A percentile compares a stretch with the other conserved stretches of the same genome.
Conservation (phyloP, 75 land plant species). For the Azolla pinnata region DNA sequence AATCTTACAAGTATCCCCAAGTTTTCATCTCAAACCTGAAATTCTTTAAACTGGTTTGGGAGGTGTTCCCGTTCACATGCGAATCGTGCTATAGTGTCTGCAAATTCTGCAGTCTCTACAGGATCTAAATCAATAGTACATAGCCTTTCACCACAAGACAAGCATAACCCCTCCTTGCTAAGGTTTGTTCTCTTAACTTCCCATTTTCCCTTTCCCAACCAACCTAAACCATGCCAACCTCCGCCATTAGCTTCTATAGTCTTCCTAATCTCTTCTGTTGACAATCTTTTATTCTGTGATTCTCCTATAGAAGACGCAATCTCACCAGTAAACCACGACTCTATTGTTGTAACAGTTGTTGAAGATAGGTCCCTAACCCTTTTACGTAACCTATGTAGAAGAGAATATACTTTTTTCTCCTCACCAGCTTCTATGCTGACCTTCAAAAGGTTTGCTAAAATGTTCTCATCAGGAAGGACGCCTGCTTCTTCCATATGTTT, state of each 20-base stretch:
- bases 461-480: constrained; percentile 47
- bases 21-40: constrained; percentile 60
- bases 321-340: constrained; percentile 51
- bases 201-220: constrained; percentile 66
- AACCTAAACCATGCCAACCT: constrained; percentile 74
- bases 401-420: constrained; percentile 54
- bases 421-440: constrained; percentile 33
- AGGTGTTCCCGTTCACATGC: constrained; percentile 39
- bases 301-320: constrained; percentile 25
- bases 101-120: constrained; percentile 50
- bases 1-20: not conserved
- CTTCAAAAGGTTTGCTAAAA: constrained; percentile 41
- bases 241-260: constrained; percentile 43
- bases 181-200: constrained; percentile 29
- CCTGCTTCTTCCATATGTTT: constrained; percentile 39
- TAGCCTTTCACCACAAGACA: constrained; percentile 38
- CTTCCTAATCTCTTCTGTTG: constrained; percentile 16
- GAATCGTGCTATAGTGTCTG: constrained; percentile 34
- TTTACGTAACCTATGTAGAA: constrained; percentile 44
- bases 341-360: constrained; percentile 35
- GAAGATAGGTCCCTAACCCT: constrained; percentile 38
- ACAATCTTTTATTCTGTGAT: constrained; percentile 26
- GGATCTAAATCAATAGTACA: constrained; percentile 52
- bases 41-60: constrained; percentile 25
- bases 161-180: constrained; percentile 35